Evolutionary conservation across 805 yeast species (phyloP).

Genomic region (Metschnikowia kofuensis): DNA sequence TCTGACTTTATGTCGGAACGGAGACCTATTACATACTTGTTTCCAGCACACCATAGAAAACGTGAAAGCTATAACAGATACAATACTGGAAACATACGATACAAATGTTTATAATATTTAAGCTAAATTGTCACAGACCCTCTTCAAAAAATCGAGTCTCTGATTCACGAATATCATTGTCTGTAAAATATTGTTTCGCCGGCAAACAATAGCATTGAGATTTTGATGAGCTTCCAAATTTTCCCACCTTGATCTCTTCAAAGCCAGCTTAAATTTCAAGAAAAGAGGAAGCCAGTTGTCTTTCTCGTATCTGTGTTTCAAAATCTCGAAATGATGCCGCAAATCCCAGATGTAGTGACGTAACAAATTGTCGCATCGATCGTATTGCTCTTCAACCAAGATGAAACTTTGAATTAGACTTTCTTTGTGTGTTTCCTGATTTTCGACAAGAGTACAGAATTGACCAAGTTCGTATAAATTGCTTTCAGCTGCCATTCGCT

Average conservation of each 20-base stretch:
- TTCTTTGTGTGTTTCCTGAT: conserved; percentile 1
- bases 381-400: background rate
- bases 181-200: background rate
- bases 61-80: background rate
- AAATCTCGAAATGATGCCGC: conserved; percentile 8
- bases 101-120: too few relatives aligned
- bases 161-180: background rate
- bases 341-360: conserved; percentile 7
- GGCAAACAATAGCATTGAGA: conserved; percentile 2
- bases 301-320: background rate
- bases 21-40: background rate
- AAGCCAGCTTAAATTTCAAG: conserved; percentile 1
- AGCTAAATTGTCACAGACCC: background rate
- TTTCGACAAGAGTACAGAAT: background rate
- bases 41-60: conserved; percentile 1
- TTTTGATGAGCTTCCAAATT: conserved; percentile 5
- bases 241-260: conserved; percentile 1
- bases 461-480: conserved; percentile 3
- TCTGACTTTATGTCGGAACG: background rate
- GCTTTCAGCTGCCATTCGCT: conserved; percentile 1
- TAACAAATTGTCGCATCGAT: conserved; percentile 1
- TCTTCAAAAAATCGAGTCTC: background rate
- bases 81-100: background rate
- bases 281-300: background rate
- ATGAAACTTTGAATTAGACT: background rate